Evolutionary conservation across 1,284 basidiomycete genomes (phyloP).

Genomic region (Naganishia sp.): DNA sequence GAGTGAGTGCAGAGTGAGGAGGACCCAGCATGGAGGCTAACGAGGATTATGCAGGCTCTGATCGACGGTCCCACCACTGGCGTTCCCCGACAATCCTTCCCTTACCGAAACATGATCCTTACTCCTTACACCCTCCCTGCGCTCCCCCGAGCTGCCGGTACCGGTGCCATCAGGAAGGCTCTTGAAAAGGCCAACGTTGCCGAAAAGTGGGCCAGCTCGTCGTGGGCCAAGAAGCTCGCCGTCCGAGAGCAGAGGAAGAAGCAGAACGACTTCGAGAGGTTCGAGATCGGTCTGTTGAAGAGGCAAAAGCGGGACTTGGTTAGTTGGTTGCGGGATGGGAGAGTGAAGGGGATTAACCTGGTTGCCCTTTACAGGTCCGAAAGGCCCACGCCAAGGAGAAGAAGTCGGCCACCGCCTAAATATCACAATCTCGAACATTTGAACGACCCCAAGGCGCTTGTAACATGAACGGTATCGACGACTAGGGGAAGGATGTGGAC

Average conservation of each 20-base stretch:
- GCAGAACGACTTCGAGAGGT: conserved; percentile 86
- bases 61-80: conserved; percentile 90
- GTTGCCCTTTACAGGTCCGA: conserved; percentile 39
- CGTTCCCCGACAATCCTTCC: conserved; percentile 87
- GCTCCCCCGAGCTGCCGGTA: conserved; percentile 84
- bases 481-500: not conserved
- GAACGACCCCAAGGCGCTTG: conserved; percentile 7
- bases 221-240: conserved; percentile 89
- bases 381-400: conserved; percentile 57
- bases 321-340: conserved; percentile 7
- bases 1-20: conserved; percentile 63
- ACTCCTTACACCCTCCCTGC: conserved; percentile 81
- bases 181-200: conserved; percentile 65
- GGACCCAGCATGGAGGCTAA: not conserved
- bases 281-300: conserved; percentile 63
- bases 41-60: conserved; percentile 69
- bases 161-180: conserved; percentile 80
- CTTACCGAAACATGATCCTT: conserved; percentile 89
- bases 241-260: conserved; percentile 75
- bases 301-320: conserved; percentile 57
- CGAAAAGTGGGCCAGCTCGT: conserved; percentile 69
- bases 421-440: conserved; percentile 12
- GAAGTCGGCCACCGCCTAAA: conserved; percentile 51
- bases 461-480: conserved; percentile 17
- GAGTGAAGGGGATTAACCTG: not conserved